Percentiles rank a stretch among this genome's conserved stretches.
phyloP scores from a whole-genome alignment of 345 rosid genomes.

The Leavenworthia alabamica region DNA sequence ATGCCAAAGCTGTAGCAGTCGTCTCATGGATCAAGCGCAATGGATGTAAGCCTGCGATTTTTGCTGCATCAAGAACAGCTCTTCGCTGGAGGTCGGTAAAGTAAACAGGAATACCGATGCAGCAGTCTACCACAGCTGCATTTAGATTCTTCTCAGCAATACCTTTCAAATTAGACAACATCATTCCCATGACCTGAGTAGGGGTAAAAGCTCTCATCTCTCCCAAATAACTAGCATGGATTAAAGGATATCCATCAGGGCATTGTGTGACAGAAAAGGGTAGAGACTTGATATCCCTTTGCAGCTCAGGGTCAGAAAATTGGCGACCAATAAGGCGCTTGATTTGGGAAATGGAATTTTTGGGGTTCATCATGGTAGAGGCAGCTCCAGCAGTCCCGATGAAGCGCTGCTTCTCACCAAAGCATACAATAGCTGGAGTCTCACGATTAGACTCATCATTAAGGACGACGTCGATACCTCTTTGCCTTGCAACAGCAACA shows the following conservation, averaged over 20 bases:
- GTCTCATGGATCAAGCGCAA: slow-evolving; percentile 83
- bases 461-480: slow-evolving; percentile 97
- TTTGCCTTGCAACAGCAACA: slow-evolving; percentile 97
- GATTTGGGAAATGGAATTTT: slow-evolving; percentile 80
- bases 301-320: slow-evolving; percentile 88
- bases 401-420: slow-evolving; percentile 93
- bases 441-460: slow-evolving; percentile 98
- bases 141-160: slow-evolving; percentile 85
- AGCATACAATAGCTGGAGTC: slow-evolving; percentile 91
- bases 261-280: slow-evolving; percentile 74
- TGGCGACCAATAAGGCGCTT: slow-evolving; percentile 76
- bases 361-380: slow-evolving; percentile 90
- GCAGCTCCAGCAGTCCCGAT: slow-evolving; percentile 99
- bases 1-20: slow-evolving; percentile 90
- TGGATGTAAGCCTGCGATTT: slow-evolving; percentile 88
- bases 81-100: slow-evolving; percentile 91
- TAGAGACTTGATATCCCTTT: slow-evolving; percentile 65
- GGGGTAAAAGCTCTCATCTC: slow-evolving; percentile 78
- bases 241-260: slow-evolving; percentile 83
- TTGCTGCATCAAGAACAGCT: slow-evolving; percentile 90
- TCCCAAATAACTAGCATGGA: slow-evolving; percentile 77
- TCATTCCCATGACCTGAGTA: slow-evolving; percentile 90
- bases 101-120: slow-evolving; percentile 89
- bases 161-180: slow-evolving; percentile 66
- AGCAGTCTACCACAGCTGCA: slow-evolving; percentile 88